Base-by-base conservation (phyloP, 129 eudicot genomes). In the Arctium minus region DNA sequence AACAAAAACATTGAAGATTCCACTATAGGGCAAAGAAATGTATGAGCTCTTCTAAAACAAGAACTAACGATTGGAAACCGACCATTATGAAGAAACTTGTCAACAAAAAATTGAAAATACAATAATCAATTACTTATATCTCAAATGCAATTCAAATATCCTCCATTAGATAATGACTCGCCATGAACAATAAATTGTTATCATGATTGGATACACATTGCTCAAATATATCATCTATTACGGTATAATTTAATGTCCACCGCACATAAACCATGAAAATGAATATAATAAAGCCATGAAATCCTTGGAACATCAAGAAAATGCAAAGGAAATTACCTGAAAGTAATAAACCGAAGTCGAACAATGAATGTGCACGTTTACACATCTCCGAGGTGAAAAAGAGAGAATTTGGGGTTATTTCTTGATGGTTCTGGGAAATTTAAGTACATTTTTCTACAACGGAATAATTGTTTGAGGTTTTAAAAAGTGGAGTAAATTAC, bases 381-480 rank as follows among this genome's bases (percentile, higher is more conserved):
- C 44, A 44, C 22, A 70, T 40, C 31, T n/a, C 46, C 75, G 75
- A 30, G 40, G 64, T 27, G 27, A 22, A 17, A 80, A 79, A 69
- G 30, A 38, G n/a, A 29, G 2, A 80, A 53, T 70, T 30, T 30
- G 83, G 83, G 83, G 69, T 70, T 79, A 70, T 79, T 79, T 79
- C 33, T 33, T 69, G 46, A 79, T 17, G 44, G 69, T 69, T 77
- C 50, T 64, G 72, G 81, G 30, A 79, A 64, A 65, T 39, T 77
- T 78, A 30, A 65, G 65, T 48, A 40, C 65, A 78, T 36, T 42
- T 70, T 70, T 79, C 31, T 33, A 15, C 31, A 39, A 67, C 40
- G 75, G 67, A 79, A 79, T 38, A 27, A 39, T 79, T 5, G 4
- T 12, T 9, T 56, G 50, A 22, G 72, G 10, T 77, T 60, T 60